These are phyloP conservation scores for Mixia osmundae DNA, from an alignment of 1,284 basidiomycete genomes.

Conservation along the genomic window DNA sequence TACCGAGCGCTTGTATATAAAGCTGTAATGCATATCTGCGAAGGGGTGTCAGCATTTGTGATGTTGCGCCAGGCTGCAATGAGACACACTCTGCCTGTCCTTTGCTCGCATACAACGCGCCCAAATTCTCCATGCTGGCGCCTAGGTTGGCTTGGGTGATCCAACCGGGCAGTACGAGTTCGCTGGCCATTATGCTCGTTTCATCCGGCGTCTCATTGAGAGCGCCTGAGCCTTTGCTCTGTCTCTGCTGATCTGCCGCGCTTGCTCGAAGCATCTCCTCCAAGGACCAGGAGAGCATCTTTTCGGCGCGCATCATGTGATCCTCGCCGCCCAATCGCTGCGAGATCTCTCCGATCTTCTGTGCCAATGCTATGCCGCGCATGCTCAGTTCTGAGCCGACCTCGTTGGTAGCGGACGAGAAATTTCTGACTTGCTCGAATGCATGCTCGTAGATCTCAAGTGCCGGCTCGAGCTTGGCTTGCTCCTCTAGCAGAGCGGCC, in stretches of 20 bases:
- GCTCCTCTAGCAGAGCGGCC: constrained; percentile 17
- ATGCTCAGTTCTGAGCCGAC: constrained; percentile 9
- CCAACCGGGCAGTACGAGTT: constrained; percentile 21
- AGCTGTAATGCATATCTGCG: constrained; percentile 19
- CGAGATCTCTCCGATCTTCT: constrained; percentile 7
- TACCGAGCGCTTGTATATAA: constrained; percentile 21
- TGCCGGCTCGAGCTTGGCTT: constrained; percentile 3
- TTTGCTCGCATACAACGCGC: constrained; percentile 19
- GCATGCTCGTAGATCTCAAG: constrained; percentile 16
- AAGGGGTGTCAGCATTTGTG: not conserved
- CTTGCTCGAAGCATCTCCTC: constrained; percentile 16
- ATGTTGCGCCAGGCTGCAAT: not conserved
- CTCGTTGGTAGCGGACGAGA: constrained; percentile 6
- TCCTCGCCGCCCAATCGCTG: not conserved
- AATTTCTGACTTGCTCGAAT: constrained; percentile 13
- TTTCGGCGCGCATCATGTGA: constrained; percentile 12
- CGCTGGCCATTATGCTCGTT: constrained; percentile 14
- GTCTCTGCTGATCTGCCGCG: not conserved
- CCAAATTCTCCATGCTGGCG: constrained; percentile 20
- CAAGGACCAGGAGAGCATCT: constrained; percentile 21
- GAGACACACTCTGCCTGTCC: constrained; percentile 13
- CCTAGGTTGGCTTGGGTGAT: constrained; percentile 18
- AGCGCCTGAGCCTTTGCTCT: not conserved
- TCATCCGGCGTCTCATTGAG: not conserved
- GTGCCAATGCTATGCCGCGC: constrained; percentile 9